Evolutionary conservation across 23 red algal genomes (phyloP).

Genomic region (Chondrus crispus): DNA sequence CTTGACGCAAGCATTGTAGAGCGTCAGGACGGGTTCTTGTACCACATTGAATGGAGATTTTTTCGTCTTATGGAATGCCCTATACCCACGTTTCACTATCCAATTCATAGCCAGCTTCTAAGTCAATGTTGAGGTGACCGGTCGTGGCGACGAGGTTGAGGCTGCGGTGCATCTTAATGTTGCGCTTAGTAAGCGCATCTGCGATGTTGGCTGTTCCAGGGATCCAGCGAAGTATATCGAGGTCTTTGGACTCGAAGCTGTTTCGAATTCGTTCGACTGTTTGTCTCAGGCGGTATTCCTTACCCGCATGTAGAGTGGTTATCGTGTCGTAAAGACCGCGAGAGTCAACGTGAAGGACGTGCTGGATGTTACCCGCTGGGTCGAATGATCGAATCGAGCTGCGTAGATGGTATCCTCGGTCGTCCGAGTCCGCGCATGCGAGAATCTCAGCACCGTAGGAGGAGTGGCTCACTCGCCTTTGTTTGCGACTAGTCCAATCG

Average conservation of each 20-base stretch:
- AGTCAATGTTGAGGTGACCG: background rate
- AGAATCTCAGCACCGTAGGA: constrained; percentile 22
- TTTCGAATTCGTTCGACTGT: constrained; percentile 2
- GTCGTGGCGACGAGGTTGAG: background rate
- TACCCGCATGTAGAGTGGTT: constrained; percentile 10
- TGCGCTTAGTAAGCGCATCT: background rate
- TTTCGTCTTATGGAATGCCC: too few species aligned
- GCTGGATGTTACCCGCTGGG: background rate
- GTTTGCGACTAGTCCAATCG: constrained; percentile 1
- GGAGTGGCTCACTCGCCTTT: background rate
- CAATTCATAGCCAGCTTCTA: background rate
- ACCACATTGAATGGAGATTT: too few species aligned
- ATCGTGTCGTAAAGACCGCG: background rate
- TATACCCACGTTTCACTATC: background rate
- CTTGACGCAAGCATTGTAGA: too few species aligned
- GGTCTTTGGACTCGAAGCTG: background rate
- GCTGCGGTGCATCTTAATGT: background rate
- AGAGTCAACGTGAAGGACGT: background rate
- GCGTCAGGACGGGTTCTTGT: too few species aligned
- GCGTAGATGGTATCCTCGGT: background rate
- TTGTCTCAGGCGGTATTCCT: background rate
- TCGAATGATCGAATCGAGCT: background rate
- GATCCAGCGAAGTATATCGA: background rate
- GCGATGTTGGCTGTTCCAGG: background rate
- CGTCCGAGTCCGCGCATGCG: background rate